Percentiles rank a stretch among this genome's conserved stretches.
phyloP scores from a whole-genome alignment of 305 asterid species.

The Plantago rigida region DNA sequence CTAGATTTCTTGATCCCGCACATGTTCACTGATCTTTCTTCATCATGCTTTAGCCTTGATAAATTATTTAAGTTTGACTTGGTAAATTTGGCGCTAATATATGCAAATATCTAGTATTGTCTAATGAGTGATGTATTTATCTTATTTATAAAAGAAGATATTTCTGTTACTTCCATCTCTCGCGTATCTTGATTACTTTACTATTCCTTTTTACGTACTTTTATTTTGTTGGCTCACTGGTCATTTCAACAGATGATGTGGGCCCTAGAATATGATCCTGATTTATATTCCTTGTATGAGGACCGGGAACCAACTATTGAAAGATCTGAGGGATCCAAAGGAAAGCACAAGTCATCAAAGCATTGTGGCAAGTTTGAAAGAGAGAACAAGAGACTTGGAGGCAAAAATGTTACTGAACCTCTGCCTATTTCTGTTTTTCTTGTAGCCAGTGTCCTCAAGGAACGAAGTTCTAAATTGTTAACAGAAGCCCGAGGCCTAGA shows the following conservation, averaged over 20 bases:
- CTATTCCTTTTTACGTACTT: not conserved
- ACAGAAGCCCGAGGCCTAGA: slow-evolving; percentile 84
- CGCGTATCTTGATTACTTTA: slow-evolving; percentile 5
- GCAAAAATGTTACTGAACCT: slow-evolving; percentile 36
- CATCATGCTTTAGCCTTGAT: too few species aligned
- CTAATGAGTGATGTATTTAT: too few species aligned
- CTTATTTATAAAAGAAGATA: too few species aligned
- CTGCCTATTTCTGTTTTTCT: slow-evolving; percentile 82
- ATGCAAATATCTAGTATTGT: too few species aligned
- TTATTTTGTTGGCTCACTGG: slow-evolving; percentile 15
- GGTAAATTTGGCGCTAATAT: too few species aligned
- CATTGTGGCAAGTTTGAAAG: slow-evolving; percentile 73
- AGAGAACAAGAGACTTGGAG: slow-evolving; percentile 51
- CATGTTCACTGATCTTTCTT: too few species aligned
- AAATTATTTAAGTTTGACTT: too few species aligned
- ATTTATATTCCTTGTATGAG: slow-evolving; percentile 46
- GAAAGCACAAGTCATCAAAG: slow-evolving; percentile 45
- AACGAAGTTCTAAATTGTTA: slow-evolving; percentile 59
- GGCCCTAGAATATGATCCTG: slow-evolving; percentile 90
- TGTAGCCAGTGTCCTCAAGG: slow-evolving; percentile 80
- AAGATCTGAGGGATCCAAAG: slow-evolving; percentile 50
- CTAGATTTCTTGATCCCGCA: too few species aligned
- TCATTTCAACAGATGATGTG: slow-evolving; percentile 72
- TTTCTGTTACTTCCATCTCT: not conserved
- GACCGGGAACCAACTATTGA: slow-evolving; percentile 42